phyloP scores from a whole-genome alignment of 345 rosid species.

The Bruguiera sexangula region DNA sequence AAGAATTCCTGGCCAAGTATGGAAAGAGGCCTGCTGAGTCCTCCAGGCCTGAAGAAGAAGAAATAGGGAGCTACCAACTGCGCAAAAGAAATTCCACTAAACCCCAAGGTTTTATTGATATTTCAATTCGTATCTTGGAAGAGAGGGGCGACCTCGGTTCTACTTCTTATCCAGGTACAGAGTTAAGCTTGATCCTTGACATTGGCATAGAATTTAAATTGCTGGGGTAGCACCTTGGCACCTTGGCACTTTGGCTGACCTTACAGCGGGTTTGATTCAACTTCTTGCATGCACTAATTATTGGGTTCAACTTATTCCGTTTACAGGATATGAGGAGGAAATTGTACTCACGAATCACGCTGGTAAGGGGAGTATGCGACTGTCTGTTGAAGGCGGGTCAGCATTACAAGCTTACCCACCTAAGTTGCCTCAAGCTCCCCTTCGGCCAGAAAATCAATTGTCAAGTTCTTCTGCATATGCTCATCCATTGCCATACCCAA shows the following conservation, averaged over 20 bases:
- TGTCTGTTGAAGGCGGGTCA: slow-evolving; percentile 27
- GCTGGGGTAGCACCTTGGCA: too few relatives aligned
- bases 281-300: neutral
- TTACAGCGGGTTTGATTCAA: neutral
- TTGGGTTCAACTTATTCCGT: neutral
- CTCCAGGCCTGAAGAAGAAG: slow-evolving; percentile 32
- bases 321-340: slow-evolving; percentile 35
- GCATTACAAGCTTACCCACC: slow-evolving; percentile 17
- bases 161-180: slow-evolving; percentile 39
- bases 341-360: slow-evolving; percentile 37
- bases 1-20: slow-evolving; percentile 57
- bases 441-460: slow-evolving; percentile 26
- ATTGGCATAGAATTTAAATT: too few relatives aligned
- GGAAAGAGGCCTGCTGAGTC: slow-evolving; percentile 29
- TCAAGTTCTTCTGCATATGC: slow-evolving; percentile 10
- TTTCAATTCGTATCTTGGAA: slow-evolving; percentile 57
- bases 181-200: neutral
- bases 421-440: slow-evolving; percentile 19
- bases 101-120: slow-evolving; percentile 74
- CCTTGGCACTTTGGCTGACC: too few relatives aligned
- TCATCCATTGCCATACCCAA: too few relatives aligned
- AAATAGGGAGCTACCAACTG: slow-evolving; percentile 79
- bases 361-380: slow-evolving; percentile 14
- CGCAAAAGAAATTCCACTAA: slow-evolving; percentile 58
- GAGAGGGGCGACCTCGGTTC: slow-evolving; percentile 41